These are phyloP conservation scores for Citrullus mucosospermus DNA, from an alignment of 306 rosid species.

Conservation along the genomic window DNA sequence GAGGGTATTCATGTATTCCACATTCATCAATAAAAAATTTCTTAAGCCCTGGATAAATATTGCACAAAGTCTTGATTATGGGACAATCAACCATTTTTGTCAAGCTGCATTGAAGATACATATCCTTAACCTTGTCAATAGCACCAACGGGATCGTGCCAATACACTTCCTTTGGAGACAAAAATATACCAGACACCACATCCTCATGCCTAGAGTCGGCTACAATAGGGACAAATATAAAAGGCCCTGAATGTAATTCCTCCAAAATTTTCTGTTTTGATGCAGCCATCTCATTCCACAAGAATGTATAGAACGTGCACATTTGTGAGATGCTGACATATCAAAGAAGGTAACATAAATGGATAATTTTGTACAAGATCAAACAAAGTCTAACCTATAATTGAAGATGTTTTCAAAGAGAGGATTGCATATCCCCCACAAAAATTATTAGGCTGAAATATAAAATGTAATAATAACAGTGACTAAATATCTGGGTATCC, in stretches of 20 bases:
- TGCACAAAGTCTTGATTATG: constrained; percentile 41
- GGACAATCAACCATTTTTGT: constrained; percentile 15
- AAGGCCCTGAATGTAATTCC: constrained; percentile 54
- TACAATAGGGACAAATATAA: constrained; percentile 56
- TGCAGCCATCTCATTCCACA: constrained; percentile 68
- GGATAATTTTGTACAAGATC: neutral
- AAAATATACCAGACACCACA: constrained; percentile 49
- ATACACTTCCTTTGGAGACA: constrained; percentile 48
- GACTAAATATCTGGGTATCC: neutral
- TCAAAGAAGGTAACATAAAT: constrained; percentile 1
- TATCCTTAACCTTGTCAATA: constrained; percentile 34
- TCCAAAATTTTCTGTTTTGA: constrained; percentile 44
- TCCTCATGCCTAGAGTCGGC: constrained; percentile 36
- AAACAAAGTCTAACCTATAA: constrained; percentile 1
- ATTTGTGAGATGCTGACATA: constrained; percentile 57
- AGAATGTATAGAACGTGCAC: constrained; percentile 58
- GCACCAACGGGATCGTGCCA: constrained; percentile 73
- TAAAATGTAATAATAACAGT: neutral
- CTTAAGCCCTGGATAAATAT: constrained; percentile 57
- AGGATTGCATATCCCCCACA: neutral
- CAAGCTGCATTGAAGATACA: constrained; percentile 23
- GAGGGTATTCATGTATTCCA: constrained; percentile 55
- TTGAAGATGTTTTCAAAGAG: neutral
- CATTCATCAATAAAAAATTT: constrained; percentile 68
- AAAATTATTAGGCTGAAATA: neutral